Conservation (phyloP, 2,329 filamentous ascomycete genomes). For the Xylaria sp. region DNA sequence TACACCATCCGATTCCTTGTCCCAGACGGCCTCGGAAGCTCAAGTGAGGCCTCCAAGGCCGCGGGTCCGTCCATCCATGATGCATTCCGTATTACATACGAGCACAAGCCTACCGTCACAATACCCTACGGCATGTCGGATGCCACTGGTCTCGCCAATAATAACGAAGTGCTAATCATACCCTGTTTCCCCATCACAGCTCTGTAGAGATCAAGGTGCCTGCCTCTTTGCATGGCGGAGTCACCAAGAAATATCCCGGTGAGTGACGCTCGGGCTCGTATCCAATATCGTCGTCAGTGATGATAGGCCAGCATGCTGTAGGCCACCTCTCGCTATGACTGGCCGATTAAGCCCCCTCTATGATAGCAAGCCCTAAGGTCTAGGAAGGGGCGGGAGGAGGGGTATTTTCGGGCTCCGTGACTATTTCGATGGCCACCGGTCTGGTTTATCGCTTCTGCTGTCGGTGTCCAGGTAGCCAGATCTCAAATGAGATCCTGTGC, state of each 20-base stretch:
- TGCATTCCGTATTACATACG: neutral
- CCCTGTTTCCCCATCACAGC: conserved; percentile 39
- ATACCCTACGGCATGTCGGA: neutral
- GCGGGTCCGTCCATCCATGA: neutral
- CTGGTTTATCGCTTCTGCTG: neutral
- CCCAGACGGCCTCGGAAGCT: neutral
- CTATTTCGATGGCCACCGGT: neutral
- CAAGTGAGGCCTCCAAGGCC: conserved; percentile 18
- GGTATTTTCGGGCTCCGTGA: neutral
- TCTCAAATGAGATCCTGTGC: neutral
- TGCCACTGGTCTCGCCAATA: conserved; percentile 8
- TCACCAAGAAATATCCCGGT: conserved; percentile 52
- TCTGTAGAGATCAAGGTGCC: conserved; percentile 55
- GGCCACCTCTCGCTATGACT: neutral
- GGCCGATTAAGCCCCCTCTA: neutral
- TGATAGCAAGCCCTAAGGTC: neutral
- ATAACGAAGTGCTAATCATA: conserved; percentile 26
- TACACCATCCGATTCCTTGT: neutral
- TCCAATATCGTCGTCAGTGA: neutral
- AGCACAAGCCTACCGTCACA: neutral
- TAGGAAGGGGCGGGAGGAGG: no score
- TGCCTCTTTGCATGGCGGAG: conserved; percentile 40
- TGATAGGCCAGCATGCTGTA: neutral
- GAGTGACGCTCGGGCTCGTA: conserved; percentile 38
- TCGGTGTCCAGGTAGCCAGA: neutral